phyloP scores from a whole-genome alignment of 1,284 basidiomycete genomes.

The Irpex sp. region DNA sequence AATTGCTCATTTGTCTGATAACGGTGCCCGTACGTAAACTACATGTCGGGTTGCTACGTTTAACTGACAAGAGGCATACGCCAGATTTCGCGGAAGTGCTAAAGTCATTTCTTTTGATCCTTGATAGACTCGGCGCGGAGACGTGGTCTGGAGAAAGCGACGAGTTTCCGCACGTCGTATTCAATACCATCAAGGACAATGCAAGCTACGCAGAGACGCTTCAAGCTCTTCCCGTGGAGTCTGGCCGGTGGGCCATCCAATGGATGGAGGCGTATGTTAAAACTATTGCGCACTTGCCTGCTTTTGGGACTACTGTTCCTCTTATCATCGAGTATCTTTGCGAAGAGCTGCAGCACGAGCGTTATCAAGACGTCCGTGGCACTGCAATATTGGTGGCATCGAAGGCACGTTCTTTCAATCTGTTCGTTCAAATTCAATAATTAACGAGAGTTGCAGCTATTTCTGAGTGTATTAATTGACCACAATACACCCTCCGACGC shows the following conservation, averaged over 20 bases:
- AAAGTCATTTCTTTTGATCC: conserved; percentile 51
- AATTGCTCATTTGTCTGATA: conserved; percentile 60
- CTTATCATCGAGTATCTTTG: conserved; percentile 69
- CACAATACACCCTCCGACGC: conserved; percentile 24
- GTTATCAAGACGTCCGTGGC: conserved; percentile 57
- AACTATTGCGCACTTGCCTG: conserved; percentile 45
- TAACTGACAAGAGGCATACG: not conserved
- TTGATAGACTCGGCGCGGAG: conserved; percentile 46
- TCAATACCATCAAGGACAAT: conserved; percentile 84
- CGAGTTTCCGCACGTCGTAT: conserved; percentile 71
- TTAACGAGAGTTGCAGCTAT: conserved; percentile 13
- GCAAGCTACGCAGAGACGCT: conserved; percentile 53
- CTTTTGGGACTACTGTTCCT: conserved; percentile 67
- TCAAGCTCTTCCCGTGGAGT: conserved; percentile 25
- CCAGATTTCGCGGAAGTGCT: conserved; percentile 69
- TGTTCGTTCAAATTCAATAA: not conserved
- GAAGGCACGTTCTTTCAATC: conserved; percentile 44
- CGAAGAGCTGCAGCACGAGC: conserved; percentile 75
- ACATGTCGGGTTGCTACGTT: not conserved
- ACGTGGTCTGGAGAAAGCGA: conserved; percentile 67
- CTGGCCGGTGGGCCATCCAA: conserved; percentile 24
- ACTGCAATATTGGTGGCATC: conserved; percentile 56
- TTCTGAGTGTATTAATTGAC: conserved; percentile 15
- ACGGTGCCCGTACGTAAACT: conserved; percentile 54
- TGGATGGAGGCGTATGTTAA: conserved; percentile 41